Percentiles rank a stretch among this genome's conserved stretches.
phyloP scores from a whole-genome alignment of 495 filamentous ascomycete genomes.

The Astrothelium subdiscretum region DNA sequence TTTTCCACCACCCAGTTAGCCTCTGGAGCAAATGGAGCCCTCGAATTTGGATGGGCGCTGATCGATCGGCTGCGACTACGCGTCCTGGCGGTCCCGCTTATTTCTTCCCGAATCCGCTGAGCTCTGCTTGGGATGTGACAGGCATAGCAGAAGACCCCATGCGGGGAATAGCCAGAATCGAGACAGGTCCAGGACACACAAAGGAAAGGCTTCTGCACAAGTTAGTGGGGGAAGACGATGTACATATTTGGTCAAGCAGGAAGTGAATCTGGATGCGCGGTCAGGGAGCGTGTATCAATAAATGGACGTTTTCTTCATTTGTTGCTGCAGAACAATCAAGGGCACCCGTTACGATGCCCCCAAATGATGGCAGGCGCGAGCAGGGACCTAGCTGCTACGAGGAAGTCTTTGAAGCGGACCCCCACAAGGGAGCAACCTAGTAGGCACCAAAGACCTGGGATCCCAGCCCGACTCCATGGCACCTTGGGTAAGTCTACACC shows the following conservation, averaged over 20 bases:
- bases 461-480: neutral
- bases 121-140: neutral
- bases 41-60: neutral
- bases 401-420: neutral
- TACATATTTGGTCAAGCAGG: too few relatives aligned
- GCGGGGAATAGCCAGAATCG: neutral
- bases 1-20: neutral
- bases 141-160: neutral
- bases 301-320: neutral
- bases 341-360: neutral
- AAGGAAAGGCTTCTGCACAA: neutral
- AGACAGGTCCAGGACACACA: neutral
- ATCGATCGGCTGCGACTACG: neutral
- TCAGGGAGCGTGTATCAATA: neutral
- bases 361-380: neutral
- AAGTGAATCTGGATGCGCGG: too few relatives aligned
- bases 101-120: conserved; percentile 1
- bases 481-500: neutral
- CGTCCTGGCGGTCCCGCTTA: neutral
- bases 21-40: neutral
- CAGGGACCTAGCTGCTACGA: neutral
- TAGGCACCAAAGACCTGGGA: conserved; percentile 1
- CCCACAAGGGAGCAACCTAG: neutral
- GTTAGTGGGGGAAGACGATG: neutral
- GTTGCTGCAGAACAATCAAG: neutral